These are phyloP conservation scores for Podospora didyma DNA, from an alignment of 495 filamentous ascomycete species.

Conservation along the genomic window DNA sequence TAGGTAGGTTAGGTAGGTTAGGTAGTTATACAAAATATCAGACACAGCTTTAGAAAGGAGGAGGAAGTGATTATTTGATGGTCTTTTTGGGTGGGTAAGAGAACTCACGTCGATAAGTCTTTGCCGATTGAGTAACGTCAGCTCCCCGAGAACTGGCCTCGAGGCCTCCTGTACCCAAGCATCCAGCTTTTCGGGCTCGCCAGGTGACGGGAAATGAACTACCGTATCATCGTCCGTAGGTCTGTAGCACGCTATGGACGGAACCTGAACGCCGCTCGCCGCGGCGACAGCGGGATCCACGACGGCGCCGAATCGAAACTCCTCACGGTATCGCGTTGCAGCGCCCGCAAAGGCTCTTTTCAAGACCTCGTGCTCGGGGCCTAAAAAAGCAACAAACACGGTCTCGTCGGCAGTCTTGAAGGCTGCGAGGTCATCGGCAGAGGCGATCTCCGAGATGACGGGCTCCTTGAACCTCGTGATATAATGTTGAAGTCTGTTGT, in stretches of 20 bases:
- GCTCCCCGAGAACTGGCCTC: slow-evolving; percentile 33
- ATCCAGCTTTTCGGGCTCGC: slow-evolving; percentile 24
- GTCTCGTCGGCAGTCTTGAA: slow-evolving; percentile 36
- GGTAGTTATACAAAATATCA: too few relatives aligned
- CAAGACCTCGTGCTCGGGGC: slow-evolving; percentile 10
- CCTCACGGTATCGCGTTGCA: slow-evolving; percentile 27
- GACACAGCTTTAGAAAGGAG: too few relatives aligned
- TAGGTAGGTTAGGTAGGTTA: too few relatives aligned
- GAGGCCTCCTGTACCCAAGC: slow-evolving; percentile 26
- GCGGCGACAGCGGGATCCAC: slow-evolving; percentile 17
- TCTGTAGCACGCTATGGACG: slow-evolving; percentile 35
- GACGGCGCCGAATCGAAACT: slow-evolving; percentile 36
- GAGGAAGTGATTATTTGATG: too few relatives aligned
- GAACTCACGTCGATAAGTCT: slow-evolving; percentile 34
- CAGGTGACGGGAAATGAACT: slow-evolving; percentile 18
- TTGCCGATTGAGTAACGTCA: slow-evolving; percentile 33
- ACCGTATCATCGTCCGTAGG: slow-evolving; percentile 27
- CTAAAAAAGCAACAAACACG: slow-evolving; percentile 34
- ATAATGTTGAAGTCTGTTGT: slow-evolving; percentile 30
- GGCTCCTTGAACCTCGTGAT: slow-evolving; percentile 27
- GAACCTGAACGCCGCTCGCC: slow-evolving; percentile 11
- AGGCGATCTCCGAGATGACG: slow-evolving; percentile 20
- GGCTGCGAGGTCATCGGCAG: slow-evolving; percentile 11
- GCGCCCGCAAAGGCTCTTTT: slow-evolving; percentile 20
- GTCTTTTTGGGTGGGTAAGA: too few relatives aligned